Conservation (phyloP, 768 basidiomycete genomes). For the Mycena amicta region DNA sequence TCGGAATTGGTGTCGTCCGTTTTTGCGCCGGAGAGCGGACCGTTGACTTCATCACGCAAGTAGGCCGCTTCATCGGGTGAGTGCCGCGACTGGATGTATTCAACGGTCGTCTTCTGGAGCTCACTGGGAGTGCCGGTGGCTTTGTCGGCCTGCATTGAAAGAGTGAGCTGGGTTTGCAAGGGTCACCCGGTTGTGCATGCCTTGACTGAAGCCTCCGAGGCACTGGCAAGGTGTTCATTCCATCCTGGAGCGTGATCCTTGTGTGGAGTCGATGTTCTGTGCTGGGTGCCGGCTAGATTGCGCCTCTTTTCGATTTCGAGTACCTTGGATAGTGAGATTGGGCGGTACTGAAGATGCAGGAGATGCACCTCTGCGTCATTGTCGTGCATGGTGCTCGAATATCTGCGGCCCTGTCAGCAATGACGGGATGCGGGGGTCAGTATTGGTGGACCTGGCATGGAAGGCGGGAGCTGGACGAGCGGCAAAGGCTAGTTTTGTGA, state of each 20-base stretch:
- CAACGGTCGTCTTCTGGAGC: conserved; percentile 44
- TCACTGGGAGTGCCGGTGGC: conserved; percentile 31
- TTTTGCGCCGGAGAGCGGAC: conserved; percentile 42
- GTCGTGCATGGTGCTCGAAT: conserved; percentile 56
- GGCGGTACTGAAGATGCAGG: background rate
- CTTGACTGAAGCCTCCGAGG: conserved; percentile 70
- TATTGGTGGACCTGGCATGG: conserved; percentile 31
- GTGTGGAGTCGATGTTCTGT: conserved; percentile 51
- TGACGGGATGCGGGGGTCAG: too few species aligned
- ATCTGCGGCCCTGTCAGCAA: background rate
- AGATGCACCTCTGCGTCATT: conserved; percentile 53
- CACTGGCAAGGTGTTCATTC: conserved; percentile 66
- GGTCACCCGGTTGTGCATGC: conserved; percentile 29
- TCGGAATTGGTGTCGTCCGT: conserved; percentile 28
- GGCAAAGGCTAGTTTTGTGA: conserved; percentile 10
- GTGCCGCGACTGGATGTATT: conserved; percentile 43
- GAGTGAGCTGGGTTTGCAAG: background rate
- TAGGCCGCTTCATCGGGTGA: conserved; percentile 43
- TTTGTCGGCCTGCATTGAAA: conserved; percentile 52
- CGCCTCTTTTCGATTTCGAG: conserved; percentile 56
- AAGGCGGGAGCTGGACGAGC: background rate
- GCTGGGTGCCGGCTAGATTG: conserved; percentile 46
- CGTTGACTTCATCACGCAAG: conserved; percentile 45
- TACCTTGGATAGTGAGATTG: conserved; percentile 33
- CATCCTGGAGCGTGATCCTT: conserved; percentile 66